phyloP scores from a whole-genome alignment of 805 yeast genomes.

The Candida sonorensis region DNA sequence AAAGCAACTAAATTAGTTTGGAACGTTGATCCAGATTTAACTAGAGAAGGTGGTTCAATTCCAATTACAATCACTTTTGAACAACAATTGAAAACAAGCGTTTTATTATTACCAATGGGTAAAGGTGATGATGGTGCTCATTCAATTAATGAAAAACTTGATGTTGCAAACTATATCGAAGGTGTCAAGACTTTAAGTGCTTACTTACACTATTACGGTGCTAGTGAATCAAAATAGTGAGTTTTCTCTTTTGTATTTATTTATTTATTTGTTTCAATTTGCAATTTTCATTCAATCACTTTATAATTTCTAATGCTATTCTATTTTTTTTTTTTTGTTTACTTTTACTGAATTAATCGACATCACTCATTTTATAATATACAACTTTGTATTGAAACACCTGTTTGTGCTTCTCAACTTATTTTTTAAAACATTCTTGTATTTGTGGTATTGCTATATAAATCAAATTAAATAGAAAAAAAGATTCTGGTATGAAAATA shows the following conservation, averaged over 20 bases:
- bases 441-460: too few relatives aligned
- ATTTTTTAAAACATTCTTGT: too few relatives aligned
- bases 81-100: conserved; percentile 76
- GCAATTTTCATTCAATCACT: too few relatives aligned
- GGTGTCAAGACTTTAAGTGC: conserved; percentile 94
- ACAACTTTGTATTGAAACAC: too few relatives aligned
- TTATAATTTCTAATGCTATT: neutral
- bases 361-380: too few relatives aligned
- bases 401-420: too few relatives aligned
- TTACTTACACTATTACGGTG: conserved; percentile 77
- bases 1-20: conserved; percentile 93
- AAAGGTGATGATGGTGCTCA: conserved; percentile 99
- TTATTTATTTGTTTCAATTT: too few relatives aligned
- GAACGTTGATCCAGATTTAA: conserved; percentile 92
- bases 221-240: conserved; percentile 1
- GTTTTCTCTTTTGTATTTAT: neutral
- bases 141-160: conserved; percentile 91
- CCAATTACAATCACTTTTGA: conserved; percentile 96
- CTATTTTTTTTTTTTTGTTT: neutral
- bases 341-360: too few relatives aligned
- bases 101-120: conserved; percentile 91
- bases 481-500: too few relatives aligned
- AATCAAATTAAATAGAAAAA: too few relatives aligned
- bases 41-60: conserved; percentile 98
- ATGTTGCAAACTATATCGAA: conserved; percentile 80